A percentile compares a stretch with the other conserved stretches of the same genome.
These are phyloP conservation scores for Curvularia spicifera DNA, from an alignment of 2,329 filamentous ascomycete species.

Conservation along the genomic window DNA sequence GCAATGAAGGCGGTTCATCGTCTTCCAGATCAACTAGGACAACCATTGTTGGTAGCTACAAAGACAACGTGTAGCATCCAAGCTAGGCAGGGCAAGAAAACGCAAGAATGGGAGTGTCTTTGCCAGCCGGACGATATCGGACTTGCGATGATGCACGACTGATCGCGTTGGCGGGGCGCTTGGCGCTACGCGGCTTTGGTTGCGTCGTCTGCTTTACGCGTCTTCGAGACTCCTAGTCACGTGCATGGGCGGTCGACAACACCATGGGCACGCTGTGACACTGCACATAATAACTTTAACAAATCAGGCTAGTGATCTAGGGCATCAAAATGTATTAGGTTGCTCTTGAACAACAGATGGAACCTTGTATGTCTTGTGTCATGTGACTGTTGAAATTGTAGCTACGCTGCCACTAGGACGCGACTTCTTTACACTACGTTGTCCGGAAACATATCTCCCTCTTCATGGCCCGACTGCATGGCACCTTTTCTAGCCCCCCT, in stretches of 20 bases:
- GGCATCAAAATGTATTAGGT: not conserved
- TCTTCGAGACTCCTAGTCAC: not conserved
- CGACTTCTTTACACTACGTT: too few species aligned
- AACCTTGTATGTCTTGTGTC: too few species aligned
- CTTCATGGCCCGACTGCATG: too few species aligned
- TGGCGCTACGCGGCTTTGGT: constrained; percentile 18
- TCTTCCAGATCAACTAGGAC: constrained; percentile 54
- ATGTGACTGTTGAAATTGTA: too few species aligned
- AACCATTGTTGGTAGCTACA: constrained; percentile 48
- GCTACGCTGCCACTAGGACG: too few species aligned
- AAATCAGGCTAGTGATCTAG: too few species aligned
- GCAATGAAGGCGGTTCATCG: constrained; percentile 41
- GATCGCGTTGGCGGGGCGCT: constrained; percentile 22
- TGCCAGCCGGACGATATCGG: constrained; percentile 12
- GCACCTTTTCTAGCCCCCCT: too few species aligned
- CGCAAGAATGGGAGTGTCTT: constrained; percentile 11
- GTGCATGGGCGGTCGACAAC: not conserved
- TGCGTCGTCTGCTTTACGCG: not conserved
- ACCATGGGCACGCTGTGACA: not conserved
- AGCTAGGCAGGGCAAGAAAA: constrained; percentile 23
- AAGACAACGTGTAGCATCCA: constrained; percentile 35
- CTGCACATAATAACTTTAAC: too few species aligned
- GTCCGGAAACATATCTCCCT: too few species aligned
- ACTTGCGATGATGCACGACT: constrained; percentile 24
- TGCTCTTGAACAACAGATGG: not conserved